Conservation (phyloP, 805 yeast genomes). For the Wickerhamiella parazyma region DNA sequence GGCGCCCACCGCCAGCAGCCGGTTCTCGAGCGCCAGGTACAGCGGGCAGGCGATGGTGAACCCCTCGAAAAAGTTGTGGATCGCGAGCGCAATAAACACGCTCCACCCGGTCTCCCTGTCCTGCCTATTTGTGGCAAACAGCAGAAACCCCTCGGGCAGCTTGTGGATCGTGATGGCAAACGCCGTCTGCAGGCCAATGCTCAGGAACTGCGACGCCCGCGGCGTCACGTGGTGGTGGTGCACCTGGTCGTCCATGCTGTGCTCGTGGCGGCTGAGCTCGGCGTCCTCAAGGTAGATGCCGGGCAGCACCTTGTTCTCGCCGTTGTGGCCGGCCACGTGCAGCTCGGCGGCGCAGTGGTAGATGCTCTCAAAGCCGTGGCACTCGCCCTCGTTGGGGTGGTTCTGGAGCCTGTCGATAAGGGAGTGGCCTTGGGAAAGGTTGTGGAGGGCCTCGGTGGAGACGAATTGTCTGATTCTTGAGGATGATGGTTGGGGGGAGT, state of each 20-base stretch:
- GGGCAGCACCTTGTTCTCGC: neutral
- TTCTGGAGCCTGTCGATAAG: slow-evolving; percentile 6
- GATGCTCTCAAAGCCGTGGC: slow-evolving; percentile 12
- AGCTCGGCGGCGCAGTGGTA: slow-evolving; percentile 11
- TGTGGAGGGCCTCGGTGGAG: neutral
- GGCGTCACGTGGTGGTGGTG: slow-evolving; percentile 76
- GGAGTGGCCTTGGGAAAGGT: neutral
- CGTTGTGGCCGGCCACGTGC: neutral
- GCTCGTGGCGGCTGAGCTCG: neutral
- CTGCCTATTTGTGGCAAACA: slow-evolving; percentile 60
- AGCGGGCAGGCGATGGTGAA: slow-evolving; percentile 86
- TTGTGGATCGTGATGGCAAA: slow-evolving; percentile 80
- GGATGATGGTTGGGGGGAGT: too few species aligned
- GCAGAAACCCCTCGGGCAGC: slow-evolving; percentile 88
- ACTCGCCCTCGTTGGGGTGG: slow-evolving; percentile 7
- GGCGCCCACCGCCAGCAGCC: slow-evolving; percentile 47
- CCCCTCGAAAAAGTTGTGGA: slow-evolving; percentile 90
- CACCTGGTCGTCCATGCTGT: slow-evolving; percentile 19
- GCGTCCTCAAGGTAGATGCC: neutral
- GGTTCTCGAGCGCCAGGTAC: slow-evolving; percentile 56
- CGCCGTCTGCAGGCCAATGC: slow-evolving; percentile 84
- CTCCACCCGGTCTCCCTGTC: slow-evolving; percentile 61
- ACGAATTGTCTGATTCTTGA: neutral
- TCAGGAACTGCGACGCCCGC: slow-evolving; percentile 60
- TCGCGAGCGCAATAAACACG: slow-evolving; percentile 69